Base-by-base conservation (phyloP, 106 monocot genomes). In the Triglochin maritima region DNA sequence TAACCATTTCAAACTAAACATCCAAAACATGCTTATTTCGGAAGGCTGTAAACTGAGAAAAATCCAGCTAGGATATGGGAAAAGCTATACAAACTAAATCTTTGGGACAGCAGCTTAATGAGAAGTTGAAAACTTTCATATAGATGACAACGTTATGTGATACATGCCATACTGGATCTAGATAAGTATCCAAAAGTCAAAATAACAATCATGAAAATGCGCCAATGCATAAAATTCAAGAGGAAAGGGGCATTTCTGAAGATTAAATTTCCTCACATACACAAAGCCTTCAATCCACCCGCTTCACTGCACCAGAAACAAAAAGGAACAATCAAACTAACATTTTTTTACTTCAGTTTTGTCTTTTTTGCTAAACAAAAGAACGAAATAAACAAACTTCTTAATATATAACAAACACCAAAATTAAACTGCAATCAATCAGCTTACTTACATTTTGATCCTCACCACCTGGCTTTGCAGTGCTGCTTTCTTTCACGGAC, bases 381-480 rank as follows among this genome's bases (percentile, higher is more conserved):
- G 57, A 13, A 57, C 17, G 5, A 57, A 7, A 57, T 15, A 9
- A 6, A 17, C 6, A 13, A n/a, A 57, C 14, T 53, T 17, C 4
- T 59, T 0, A 59, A 29, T 62, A 8, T 16, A 43, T 11, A 12
- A n/a, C 46, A 45, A 0, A 46, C 44, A 46, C 44, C 43, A 4
- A 62, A 62, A n/a, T 45, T 62, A 44, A 62, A 13, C 29, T 29
- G 57, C 10, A 16, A 15, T 47, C 46, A 72, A 29, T 29, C 29
- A 29, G 29, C 29, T 29, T 29, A 29, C 29, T 29, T 29, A 29
- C 29, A 29, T 29, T 29, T 29, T 29, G 29, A 29, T 29, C 72
- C 63, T 72, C 72, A 44, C 29, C 9, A 12, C 64, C 64, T 45
- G 63, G 64, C 3, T 49, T 64, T 64, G 55, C 62, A 45, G 69